Evolutionary conservation across 495 filamentous ascomycete species (phyloP), one percentile per base, ranked within the genome.

Genomic region (Geoglossum glabrum): DNA sequence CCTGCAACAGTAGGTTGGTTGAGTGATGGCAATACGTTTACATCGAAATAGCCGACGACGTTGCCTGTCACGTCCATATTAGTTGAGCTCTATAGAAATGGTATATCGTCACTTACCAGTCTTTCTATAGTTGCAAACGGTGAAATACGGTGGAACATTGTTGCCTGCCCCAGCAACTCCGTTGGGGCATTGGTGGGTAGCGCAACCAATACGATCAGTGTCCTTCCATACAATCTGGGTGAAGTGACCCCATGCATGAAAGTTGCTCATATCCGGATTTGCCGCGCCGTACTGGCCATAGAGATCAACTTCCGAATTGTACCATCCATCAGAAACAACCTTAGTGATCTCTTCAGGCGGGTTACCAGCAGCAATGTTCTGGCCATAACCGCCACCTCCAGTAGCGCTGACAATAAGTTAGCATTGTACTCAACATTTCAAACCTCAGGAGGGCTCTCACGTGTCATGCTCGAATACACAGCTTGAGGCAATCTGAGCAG

Each of bases 111-210:
- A 57, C 62, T 63, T 72, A 84, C 85, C 85, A 59, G 79, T 67
- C 61, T 84, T 75, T 51, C 67, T 70, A 70, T 98, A 98, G 74
- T 96, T 90, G 83, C 92, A 98, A 54, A 94, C 87, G 51, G 85
- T 88, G 67, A 75, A 84, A 66, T 74, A 76, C 10, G 79, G 74
- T 25, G 67, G 64, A 21, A 61, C 61, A 58, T 46, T 49, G 25
- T 57, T 59, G 15, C 63, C 65, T 8, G 64, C 60, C 10, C 58
- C 60, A 8, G 62, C 59, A 57, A 61, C 62, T 0, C 50, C 19
- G 7, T 57, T 66, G n/a, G 67, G 34, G 70, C 83, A 86, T 30
- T 68, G 63, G 6, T 78, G 68, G 31, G 81, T 78, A 55, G 75
- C 76, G 69, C 92, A 98, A 60, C 87, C 92, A 38, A 97, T 73